Evolutionary conservation across 441 rosid genomes (phyloP), one percentile per base, ranked within the genome.

Genomic region (Adansonia rubrostipa): DNA sequence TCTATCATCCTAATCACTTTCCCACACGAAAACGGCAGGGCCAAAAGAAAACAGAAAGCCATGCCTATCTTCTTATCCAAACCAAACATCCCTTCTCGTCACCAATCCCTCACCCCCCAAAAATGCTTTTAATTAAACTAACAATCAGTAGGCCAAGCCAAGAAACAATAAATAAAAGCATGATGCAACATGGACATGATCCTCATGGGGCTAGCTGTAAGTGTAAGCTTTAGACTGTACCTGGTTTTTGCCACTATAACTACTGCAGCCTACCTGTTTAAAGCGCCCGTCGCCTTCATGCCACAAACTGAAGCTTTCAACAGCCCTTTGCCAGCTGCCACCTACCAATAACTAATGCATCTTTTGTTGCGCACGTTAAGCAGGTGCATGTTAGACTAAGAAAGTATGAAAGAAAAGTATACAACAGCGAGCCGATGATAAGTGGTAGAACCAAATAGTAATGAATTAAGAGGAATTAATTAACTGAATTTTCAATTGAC

Each of bases 51-150:
- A 17, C 71, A 33, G 36, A 33, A 33, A 33, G 36, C 36, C 45
- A n/a, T 60, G 67, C 9, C 77, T 82, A 69, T 69, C 71, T 71
- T 67, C 80, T 70, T 73, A 68, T 63, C 73, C 77, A 62, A 60
- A 74, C 76, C 51, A 13, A 62, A 8, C 53, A 61, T 45, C 53
- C 51, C 10, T 13, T 9, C 14, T 36, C 51, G 6, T 42, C 56
- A 9, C 14, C 6, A 15, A 42, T 42, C 45, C 6, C 5, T 42
- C 45, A 42, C 8, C 45, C 45, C 45, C 45, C 8, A 22, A 33
- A 33, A 33, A 33, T 33, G 36, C 36, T 33, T 33, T 33, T 33
- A 33, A 33, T 33, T 33, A 33, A 33, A 1, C 36, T 33, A 33
- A 33, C 36, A 33, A 33, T 33, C 36, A 33, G 36, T 33, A 33